A percentile compares a stretch with the other conserved stretches of the same genome.
These are phyloP conservation scores for Hypocrella siamensis DNA, from an alignment of 2,329 filamentous ascomycete genomes.

Conservation along the genomic window DNA sequence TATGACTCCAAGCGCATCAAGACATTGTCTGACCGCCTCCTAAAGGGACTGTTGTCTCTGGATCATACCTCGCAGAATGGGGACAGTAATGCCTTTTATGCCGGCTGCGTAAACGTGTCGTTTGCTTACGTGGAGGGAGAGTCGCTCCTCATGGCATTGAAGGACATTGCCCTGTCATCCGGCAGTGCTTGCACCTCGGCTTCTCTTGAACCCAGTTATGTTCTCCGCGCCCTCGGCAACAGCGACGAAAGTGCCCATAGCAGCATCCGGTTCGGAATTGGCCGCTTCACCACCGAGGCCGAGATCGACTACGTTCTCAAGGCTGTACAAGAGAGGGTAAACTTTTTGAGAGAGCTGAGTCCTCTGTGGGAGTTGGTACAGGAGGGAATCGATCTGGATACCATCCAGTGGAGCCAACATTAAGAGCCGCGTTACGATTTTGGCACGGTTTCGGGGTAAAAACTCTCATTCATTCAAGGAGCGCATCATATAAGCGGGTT, in stretches of 20 bases:
- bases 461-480: no score
- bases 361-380: constrained; percentile 96
- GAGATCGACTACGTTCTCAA: constrained; percentile 98
- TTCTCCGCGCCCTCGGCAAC: constrained; percentile 83
- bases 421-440: no score
- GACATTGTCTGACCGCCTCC: constrained; percentile 65
- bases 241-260: constrained; percentile 96
- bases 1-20: constrained; percentile 84
- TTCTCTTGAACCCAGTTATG: constrained; percentile 91
- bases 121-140: constrained; percentile 98
- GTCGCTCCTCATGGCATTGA: constrained; percentile 93
- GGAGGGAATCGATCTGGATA: constrained; percentile 87
- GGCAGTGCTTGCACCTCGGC: constrained; percentile 95
- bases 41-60: constrained; percentile 68
- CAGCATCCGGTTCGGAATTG: constrained; percentile 95
- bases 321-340: constrained; percentile 79
- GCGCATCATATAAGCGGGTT: no score
- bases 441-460: no score
- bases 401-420: constrained; percentile 97
- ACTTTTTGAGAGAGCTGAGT: constrained; percentile 85
- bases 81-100: constrained; percentile 69
- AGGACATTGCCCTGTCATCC: constrained; percentile 93
- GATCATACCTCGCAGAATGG: constrained; percentile 92
- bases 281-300: constrained; percentile 83
- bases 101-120: constrained; percentile 94